These are phyloP conservation scores for Hypomyces rosellus DNA, from an alignment of 2,329 filamentous ascomycete species.

Conservation along the genomic window DNA sequence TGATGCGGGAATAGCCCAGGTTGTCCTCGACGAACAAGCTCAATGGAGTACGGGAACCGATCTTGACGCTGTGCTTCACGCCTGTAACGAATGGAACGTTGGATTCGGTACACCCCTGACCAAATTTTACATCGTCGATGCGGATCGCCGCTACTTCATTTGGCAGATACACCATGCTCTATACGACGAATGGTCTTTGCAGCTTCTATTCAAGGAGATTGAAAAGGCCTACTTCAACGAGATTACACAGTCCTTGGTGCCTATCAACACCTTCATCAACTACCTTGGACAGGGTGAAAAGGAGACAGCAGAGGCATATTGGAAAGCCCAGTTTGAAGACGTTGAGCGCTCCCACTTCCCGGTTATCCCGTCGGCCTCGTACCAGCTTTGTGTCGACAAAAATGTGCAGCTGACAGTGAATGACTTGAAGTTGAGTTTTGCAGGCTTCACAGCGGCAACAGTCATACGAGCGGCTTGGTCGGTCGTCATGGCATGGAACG, in stretches of 20 bases:
- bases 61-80: not conserved
- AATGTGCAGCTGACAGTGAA: not conserved
- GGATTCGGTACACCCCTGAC: not conserved
- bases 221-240: not conserved
- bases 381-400: not conserved
- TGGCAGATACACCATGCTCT: constrained; percentile 3
- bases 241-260: too few species aligned
- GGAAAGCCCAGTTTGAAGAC: not conserved
- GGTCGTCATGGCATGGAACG: constrained; percentile 5
- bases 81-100: not conserved
- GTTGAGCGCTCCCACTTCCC: not conserved
- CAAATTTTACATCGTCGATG: not conserved
- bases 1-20: constrained; percentile 33
- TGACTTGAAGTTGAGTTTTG: too few species aligned
- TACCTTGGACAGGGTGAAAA: not conserved
- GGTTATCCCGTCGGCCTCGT: not conserved
- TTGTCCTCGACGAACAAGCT: not conserved
- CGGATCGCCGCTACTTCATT: not conserved
- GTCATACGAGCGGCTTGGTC: constrained; percentile 10
- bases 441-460: not conserved
- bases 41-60: not conserved
- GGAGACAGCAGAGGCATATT: not conserved
- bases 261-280: not conserved
- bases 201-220: not conserved
- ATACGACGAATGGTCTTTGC: not conserved